Evolutionary conservation across 148 eudicot species (phyloP).

Genomic region (Nepenthes mirabilis): DNA sequence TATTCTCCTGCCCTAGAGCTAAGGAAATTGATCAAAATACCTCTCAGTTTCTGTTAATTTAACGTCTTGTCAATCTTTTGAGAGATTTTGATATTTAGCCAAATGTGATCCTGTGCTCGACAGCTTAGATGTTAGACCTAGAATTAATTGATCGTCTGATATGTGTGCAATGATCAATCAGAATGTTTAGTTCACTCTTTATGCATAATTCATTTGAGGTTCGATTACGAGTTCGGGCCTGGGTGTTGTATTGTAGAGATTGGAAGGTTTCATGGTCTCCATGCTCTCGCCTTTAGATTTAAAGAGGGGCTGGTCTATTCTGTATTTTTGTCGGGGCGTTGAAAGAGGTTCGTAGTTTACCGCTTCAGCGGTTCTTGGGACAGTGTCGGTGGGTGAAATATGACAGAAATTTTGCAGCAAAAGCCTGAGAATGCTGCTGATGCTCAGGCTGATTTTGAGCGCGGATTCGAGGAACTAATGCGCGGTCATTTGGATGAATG

Average conservation of each 20-base stretch:
- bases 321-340: constrained; percentile 1
- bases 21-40: neutral
- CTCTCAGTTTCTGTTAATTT: too few relatives aligned
- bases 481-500: constrained; percentile 75
- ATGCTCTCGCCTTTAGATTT: neutral
- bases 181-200: constrained; percentile 8
- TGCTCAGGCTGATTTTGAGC: constrained; percentile 55
- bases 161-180: constrained; percentile 6
- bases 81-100: too few relatives aligned
- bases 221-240: constrained; percentile 12
- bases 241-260: constrained; percentile 12
- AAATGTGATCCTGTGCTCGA: too few relatives aligned
- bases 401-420: constrained; percentile 69
- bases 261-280: constrained; percentile 9
- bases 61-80: too few relatives aligned
- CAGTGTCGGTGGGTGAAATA: constrained; percentile 8
- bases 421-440: constrained; percentile 58
- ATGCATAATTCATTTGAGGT: constrained; percentile 5
- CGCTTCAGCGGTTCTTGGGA: neutral
- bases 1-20: neutral
- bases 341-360: constrained; percentile 8
- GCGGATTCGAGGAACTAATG: constrained; percentile 74
- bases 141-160: too few relatives aligned
- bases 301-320: constrained; percentile 8
- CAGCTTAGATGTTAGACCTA: too few relatives aligned